Percentiles rank a stretch among this genome's conserved stretches.
Conservation (phyloP, 805 yeast genomes). For the Lipomyces sp. region DNA sequence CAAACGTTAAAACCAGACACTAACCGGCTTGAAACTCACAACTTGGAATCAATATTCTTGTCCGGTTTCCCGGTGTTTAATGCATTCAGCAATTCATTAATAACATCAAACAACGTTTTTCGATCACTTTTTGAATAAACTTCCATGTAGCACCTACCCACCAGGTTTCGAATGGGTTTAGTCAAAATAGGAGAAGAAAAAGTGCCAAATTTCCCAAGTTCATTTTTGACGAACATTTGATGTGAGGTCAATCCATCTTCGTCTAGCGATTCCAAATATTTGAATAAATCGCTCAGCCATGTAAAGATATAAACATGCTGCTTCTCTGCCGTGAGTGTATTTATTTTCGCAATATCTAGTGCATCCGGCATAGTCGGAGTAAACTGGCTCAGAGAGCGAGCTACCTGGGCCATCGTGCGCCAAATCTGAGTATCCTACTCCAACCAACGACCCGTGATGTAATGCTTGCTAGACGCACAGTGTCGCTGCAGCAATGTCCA, state of each 20-base stretch:
- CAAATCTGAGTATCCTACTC: not conserved
- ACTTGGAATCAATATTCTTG: conserved; percentile 42
- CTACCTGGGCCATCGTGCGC: conserved; percentile 11
- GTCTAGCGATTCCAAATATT: conserved; percentile 25
- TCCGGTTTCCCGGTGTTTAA: conserved; percentile 41
- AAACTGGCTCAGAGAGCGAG: not conserved
- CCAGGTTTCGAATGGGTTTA: conserved; percentile 27
- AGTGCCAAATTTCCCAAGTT: conserved; percentile 26
- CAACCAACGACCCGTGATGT: not conserved
- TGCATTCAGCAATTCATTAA: conserved; percentile 37
- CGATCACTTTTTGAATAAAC: conserved; percentile 33
- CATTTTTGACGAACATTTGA: conserved; percentile 36
- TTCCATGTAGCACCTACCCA: conserved; percentile 33
- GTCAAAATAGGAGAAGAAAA: conserved; percentile 26
- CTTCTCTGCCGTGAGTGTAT: conserved; percentile 26
- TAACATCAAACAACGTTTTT: conserved; percentile 41
- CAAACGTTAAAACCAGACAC: not conserved
- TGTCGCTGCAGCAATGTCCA: not conserved
- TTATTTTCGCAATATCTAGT: conserved; percentile 23
- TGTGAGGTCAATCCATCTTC: conserved; percentile 36
- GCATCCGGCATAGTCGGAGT: conserved; percentile 22
- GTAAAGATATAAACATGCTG: conserved; percentile 32
- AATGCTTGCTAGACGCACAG: not conserved
- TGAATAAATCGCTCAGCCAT: conserved; percentile 33
- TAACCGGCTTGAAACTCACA: conserved; percentile 34